Conservation (phyloP, 345 rosid genomes). For the Physaria fendleri region DNA sequence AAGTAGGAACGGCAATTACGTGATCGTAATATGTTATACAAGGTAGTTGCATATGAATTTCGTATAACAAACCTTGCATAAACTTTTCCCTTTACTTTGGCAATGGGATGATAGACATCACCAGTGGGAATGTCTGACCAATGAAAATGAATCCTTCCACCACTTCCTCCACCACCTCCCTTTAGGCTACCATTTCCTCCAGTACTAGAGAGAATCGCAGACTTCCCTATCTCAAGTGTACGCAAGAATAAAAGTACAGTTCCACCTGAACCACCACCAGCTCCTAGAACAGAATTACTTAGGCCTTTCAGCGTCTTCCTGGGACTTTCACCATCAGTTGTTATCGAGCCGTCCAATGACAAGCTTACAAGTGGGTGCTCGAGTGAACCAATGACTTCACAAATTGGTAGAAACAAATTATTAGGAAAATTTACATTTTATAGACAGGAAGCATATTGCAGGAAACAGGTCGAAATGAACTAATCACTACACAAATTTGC, state of each 20-base stretch:
- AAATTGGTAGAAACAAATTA: conserved; percentile 5
- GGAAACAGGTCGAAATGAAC: neutral
- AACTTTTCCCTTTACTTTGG: conserved; percentile 74
- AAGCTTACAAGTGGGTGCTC: conserved; percentile 79
- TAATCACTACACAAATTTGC: neutral
- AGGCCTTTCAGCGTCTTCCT: conserved; percentile 40
- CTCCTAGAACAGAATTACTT: conserved; percentile 45
- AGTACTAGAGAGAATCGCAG: conserved; percentile 50
- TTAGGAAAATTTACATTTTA: conserved; percentile 1
- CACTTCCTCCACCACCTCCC: conserved; percentile 94
- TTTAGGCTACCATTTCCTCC: conserved; percentile 83
- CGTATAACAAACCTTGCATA: conserved; percentile 48
- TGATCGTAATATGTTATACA: neutral
- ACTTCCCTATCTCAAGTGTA: conserved; percentile 40
- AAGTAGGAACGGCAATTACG: neutral
- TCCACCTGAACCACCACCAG: conserved; percentile 98
- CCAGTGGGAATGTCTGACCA: conserved; percentile 79
- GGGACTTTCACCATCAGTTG: conserved; percentile 79
- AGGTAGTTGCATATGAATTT: neutral
- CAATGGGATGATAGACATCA: conserved; percentile 68
- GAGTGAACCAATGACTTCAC: conserved; percentile 84
- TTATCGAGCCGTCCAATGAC: conserved; percentile 65
- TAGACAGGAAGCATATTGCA: neutral
- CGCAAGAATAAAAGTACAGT: conserved; percentile 72
- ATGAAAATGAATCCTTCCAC: conserved; percentile 91